A percentile compares a stretch with the other conserved stretches of the same genome.
phyloP scores from a whole-genome alignment of 208 protist species.

The Vickermania ingenoplastis region DNA sequence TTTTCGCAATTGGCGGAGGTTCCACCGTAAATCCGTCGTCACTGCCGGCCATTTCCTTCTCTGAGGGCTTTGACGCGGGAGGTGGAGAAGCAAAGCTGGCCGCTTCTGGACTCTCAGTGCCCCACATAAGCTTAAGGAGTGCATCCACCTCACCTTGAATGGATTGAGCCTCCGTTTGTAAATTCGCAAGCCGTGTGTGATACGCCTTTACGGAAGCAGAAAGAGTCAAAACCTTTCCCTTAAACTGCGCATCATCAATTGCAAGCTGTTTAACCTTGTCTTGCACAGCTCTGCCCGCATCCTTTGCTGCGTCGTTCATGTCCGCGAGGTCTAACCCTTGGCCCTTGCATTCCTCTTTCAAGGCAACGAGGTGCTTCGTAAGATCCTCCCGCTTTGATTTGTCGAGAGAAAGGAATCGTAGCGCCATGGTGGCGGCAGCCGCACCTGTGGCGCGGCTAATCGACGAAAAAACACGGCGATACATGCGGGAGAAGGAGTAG shows the following conservation, averaged over 20 bases:
- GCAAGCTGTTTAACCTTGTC: slow-evolving; percentile 29
- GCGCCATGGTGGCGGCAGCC: background rate
- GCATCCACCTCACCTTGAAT: slow-evolving; percentile 72
- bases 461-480: slow-evolving; percentile 4
- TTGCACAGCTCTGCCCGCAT: slow-evolving; percentile 41
- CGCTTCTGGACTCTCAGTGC: slow-evolving; percentile 47
- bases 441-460: background rate
- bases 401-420: slow-evolving; percentile 26
- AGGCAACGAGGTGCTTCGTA: slow-evolving; percentile 59
- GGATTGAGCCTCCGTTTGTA: slow-evolving; percentile 77
- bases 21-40: slow-evolving; percentile 57
- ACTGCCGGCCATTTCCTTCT: background rate
- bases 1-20: slow-evolving; percentile 42
- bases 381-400: slow-evolving; percentile 43
- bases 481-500: too few species aligned
- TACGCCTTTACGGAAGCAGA: slow-evolving; percentile 81
- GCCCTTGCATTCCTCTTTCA: slow-evolving; percentile 84
- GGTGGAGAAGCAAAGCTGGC: slow-evolving; percentile 56
- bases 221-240: slow-evolving; percentile 62
- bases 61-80: background rate
- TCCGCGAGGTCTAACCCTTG: slow-evolving; percentile 80
- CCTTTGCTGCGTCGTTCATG: slow-evolving; percentile 77
- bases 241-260: slow-evolving; percentile 62
- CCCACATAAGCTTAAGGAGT: slow-evolving; percentile 76
- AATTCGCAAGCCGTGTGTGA: slow-evolving; percentile 62